Conservation (phyloP, 1,284 basidiomycete genomes). For the Leccinum griseonigrum region DNA sequence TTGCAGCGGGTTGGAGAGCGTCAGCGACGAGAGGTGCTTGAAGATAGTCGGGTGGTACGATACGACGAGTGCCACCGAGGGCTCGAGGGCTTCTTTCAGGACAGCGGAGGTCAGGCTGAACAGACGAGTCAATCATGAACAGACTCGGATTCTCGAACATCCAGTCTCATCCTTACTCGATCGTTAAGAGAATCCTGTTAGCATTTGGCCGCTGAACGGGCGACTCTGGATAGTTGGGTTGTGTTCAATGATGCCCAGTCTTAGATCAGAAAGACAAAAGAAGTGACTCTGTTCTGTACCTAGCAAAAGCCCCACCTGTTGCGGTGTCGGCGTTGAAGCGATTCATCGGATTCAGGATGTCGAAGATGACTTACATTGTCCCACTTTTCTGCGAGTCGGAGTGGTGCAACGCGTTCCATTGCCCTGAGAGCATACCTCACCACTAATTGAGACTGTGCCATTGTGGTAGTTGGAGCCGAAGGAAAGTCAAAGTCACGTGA, state of each 20-base stretch:
- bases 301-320: neutral
- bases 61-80: constrained; percentile 67
- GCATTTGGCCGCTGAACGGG: constrained; percentile 56
- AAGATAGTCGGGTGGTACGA: constrained; percentile 94
- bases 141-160: constrained; percentile 5
- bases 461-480: neutral
- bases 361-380: constrained; percentile 86
- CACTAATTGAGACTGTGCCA: constrained; percentile 11
- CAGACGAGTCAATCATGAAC: constrained; percentile 12
- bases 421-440: constrained; percentile 51
- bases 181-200: constrained; percentile 72
- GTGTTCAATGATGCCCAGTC: neutral
- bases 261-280: neutral
- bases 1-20: constrained; percentile 78
- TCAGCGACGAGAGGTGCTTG: constrained; percentile 75
- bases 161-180: constrained; percentile 60
- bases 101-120: constrained; percentile 77
- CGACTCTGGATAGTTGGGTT: constrained; percentile 53
- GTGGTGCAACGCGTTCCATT: constrained; percentile 82
- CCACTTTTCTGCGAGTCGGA: constrained; percentile 85
- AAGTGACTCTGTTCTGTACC: neutral
- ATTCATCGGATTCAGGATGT: constrained; percentile 24
- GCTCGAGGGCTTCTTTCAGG: constrained; percentile 68
- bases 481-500: neutral
- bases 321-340: neutral